Conservation (phyloP, 2,329 filamentous ascomycete genomes). For the Phialophora chinensis region DNA sequence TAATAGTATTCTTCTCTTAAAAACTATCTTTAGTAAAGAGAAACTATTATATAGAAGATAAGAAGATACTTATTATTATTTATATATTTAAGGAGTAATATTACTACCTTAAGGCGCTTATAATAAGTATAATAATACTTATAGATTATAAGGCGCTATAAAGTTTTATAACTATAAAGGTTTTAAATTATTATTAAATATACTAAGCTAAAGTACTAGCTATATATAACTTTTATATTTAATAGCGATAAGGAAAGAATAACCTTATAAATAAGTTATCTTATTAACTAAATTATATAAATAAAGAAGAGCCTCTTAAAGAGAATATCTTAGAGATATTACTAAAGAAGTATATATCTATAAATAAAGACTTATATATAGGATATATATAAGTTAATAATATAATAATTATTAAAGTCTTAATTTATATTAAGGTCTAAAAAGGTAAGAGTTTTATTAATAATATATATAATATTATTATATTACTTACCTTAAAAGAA, state of each 20-base stretch:
- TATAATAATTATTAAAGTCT: too few species aligned
- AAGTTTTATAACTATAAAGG: neutral
- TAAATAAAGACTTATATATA: neutral
- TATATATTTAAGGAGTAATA: neutral
- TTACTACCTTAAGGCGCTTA: neutral
- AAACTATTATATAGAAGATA: neutral
- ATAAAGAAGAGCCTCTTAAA: neutral
- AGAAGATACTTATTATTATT: neutral
- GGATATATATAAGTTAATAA: neutral
- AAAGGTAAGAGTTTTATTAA: neutral
- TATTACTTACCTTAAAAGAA: neutral
- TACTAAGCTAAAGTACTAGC: neutral
- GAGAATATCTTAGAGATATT: too few species aligned
- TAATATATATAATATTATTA: too few species aligned
- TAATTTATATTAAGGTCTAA: neutral
- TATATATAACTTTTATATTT: too few species aligned
- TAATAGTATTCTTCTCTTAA: neutral
- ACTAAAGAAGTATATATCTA: too few species aligned
- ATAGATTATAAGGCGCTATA: neutral
- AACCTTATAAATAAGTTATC: neutral
- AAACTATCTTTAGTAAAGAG: neutral
- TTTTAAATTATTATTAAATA: neutral
- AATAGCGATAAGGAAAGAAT: neutral
- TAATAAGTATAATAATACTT: neutral
- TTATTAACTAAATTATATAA: neutral